These are phyloP conservation scores for Candida labiduridarum DNA, from an alignment of 1,139 yeast species.

Conservation along the genomic window DNA sequence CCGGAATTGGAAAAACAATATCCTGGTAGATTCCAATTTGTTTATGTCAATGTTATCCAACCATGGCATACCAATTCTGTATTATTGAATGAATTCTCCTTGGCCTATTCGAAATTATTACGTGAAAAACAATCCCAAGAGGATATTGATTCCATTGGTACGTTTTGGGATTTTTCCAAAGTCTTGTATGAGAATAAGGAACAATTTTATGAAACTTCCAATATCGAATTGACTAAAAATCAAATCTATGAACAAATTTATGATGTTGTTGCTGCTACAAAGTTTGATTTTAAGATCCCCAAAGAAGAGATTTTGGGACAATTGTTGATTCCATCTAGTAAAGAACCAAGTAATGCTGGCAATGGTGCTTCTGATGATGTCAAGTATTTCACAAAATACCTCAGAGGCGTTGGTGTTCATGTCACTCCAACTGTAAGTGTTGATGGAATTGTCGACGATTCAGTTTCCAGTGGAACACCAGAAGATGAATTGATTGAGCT, in stretches of 20 bases:
- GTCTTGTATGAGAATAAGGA: conserved; percentile 56
- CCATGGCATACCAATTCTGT: conserved; percentile 86
- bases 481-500: conserved; percentile 33
- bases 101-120: conserved; percentile 64
- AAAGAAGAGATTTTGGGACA: conserved; percentile 38
- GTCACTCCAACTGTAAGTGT: conserved; percentile 82
- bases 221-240: conserved; percentile 54
- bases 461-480: conserved; percentile 42
- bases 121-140: conserved; percentile 34
- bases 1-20: conserved; percentile 52
- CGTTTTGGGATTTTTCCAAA: conserved; percentile 66
- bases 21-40: conserved; percentile 57
- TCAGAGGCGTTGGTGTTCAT: conserved; percentile 79
- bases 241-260: conserved; percentile 60
- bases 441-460: conserved; percentile 58
- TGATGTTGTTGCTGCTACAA: conserved; percentile 45
- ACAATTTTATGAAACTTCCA: conserved; percentile 64
- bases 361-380: conserved; percentile 61
- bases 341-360: conserved; percentile 52
- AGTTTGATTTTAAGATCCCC: conserved; percentile 38
- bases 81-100: conserved; percentile 67
- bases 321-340: conserved; percentile 28
- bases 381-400: conserved; percentile 72
- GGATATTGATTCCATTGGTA: conserved; percentile 24
- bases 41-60: conserved; percentile 69